Evolutionary conservation across 2,329 filamentous ascomycete genomes (phyloP).

Genomic region (Ceratocystis albifundus): DNA sequence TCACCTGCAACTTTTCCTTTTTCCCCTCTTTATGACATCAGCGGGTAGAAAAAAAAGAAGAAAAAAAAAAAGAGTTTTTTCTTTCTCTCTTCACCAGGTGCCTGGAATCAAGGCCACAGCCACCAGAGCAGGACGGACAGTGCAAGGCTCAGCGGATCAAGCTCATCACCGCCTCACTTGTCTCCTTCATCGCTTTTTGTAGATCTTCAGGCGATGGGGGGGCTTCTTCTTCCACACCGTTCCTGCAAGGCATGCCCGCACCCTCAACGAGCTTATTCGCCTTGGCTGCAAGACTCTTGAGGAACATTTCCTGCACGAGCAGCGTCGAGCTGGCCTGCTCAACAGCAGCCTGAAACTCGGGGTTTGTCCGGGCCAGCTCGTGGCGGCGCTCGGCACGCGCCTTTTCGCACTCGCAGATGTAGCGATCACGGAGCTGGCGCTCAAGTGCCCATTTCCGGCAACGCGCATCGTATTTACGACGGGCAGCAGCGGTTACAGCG

Average conservation of each 20-base stretch:
- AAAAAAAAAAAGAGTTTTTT: background rate
- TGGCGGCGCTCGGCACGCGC: conserved; percentile 13
- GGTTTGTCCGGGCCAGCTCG: background rate
- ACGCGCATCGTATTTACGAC: conserved; percentile 18
- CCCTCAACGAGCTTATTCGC: conserved; percentile 14
- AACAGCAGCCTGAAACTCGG: conserved; percentile 14
- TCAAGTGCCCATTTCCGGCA: conserved; percentile 18
- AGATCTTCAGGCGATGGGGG: background rate
- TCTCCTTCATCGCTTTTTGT: conserved; percentile 17
- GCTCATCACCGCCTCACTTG: conserved; percentile 21
- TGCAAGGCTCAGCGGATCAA: conserved; percentile 15
- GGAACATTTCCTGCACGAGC: conserved; percentile 21
- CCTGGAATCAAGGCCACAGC: background rate
- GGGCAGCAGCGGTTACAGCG: conserved; percentile 3
- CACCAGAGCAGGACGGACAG: background rate
- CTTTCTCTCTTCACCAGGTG: too few species aligned
- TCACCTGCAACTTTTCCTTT: background rate
- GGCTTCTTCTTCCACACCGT: background rate
- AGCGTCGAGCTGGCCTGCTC: conserved; percentile 19
- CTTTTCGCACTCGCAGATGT: conserved; percentile 16
- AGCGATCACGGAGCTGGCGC: conserved; percentile 20
- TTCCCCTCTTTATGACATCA: conserved; percentile 11
- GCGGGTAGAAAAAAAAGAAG: background rate
- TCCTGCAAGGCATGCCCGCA: conserved; percentile 10
- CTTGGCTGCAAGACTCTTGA: conserved; percentile 17